These are phyloP conservation scores for Phytophthora vignae DNA, from an alignment of 352 stramenopile genomes.

Conservation along the genomic window DNA sequence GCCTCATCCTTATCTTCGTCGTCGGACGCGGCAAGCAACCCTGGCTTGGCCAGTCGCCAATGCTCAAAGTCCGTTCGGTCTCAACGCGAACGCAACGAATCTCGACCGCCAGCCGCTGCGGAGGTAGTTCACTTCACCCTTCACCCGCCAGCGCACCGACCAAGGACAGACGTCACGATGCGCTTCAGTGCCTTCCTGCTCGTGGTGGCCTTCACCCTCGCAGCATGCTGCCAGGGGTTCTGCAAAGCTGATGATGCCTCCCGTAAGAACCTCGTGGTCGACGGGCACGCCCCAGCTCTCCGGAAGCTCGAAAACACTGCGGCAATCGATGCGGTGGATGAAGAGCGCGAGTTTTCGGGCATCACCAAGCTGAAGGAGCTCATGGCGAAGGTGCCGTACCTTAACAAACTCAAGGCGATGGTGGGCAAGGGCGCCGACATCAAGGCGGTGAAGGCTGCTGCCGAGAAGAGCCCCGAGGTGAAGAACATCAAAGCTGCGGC, in stretches of 20 bases:
- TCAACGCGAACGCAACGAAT: neutral
- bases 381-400: conserved; percentile 5
- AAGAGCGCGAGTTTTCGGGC: conserved; percentile 24
- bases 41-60: conserved; percentile 14
- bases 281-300: neutral
- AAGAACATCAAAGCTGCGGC: neutral
- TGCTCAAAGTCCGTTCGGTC: conserved; percentile 5
- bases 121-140: conserved; percentile 9
- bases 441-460: neutral
- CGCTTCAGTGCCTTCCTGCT: conserved; percentile 22
- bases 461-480: conserved; percentile 1
- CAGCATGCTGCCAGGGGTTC: conserved; percentile 6
- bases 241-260: conserved; percentile 2
- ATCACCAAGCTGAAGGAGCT: conserved; percentile 3
- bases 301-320: neutral
- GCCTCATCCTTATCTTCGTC: conserved; percentile 18
- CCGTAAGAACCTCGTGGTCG: neutral
- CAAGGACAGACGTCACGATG: conserved; percentile 6
- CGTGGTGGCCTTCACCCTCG: conserved; percentile 9
- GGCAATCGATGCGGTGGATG: conserved; percentile 1
- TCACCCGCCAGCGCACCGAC: neutral
- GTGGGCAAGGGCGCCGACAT: neutral
- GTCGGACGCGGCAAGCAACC: conserved; percentile 9
- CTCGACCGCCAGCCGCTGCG: neutral
- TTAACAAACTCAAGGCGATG: conserved; percentile 16